phyloP scores from a whole-genome alignment of 306 rosid species.

The Pyrus pyrifolia region DNA sequence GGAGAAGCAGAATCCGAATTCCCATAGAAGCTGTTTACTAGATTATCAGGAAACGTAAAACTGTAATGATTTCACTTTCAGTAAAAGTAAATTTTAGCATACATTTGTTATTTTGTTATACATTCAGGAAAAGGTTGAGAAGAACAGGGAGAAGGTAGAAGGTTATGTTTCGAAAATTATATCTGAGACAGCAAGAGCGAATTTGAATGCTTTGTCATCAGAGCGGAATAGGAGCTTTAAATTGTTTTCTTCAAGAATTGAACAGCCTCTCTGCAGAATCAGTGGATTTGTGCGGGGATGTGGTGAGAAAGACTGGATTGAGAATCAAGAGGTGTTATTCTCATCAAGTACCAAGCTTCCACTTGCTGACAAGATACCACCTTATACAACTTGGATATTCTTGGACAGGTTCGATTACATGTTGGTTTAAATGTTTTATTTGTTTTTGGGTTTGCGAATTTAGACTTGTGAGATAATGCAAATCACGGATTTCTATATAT shows the following conservation, averaged over 20 bases:
- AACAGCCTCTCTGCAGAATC: slow-evolving; percentile 51
- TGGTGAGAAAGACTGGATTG: slow-evolving; percentile 54
- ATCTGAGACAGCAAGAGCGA: slow-evolving; percentile 30
- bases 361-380: slow-evolving; percentile 54
- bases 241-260: slow-evolving; percentile 58
- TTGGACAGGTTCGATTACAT: slow-evolving; percentile 57
- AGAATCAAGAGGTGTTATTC: slow-evolving; percentile 39
- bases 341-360: slow-evolving; percentile 59
- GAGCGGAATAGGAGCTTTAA: slow-evolving; percentile 31
- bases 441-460: background rate
- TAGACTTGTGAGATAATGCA: background rate
- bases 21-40: background rate
- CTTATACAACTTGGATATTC: slow-evolving; percentile 91
- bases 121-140: slow-evolving; percentile 57
- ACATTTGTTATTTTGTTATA: background rate
- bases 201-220: slow-evolving; percentile 6
- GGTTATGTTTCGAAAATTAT: slow-evolving; percentile 33
- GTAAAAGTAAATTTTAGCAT: slow-evolving; percentile 38
- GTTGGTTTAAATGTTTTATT: background rate
- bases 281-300: slow-evolving; percentile 46
- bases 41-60: background rate
- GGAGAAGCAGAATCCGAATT: background rate
- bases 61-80: background rate
- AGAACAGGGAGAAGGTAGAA: slow-evolving; percentile 54
- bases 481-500: background rate